A percentile compares a stretch with the other conserved stretches of the same genome.
Evolutionary conservation across 2,329 filamentous ascomycete species (phyloP).

Genomic region (Arthrobotrys megalospora): DNA sequence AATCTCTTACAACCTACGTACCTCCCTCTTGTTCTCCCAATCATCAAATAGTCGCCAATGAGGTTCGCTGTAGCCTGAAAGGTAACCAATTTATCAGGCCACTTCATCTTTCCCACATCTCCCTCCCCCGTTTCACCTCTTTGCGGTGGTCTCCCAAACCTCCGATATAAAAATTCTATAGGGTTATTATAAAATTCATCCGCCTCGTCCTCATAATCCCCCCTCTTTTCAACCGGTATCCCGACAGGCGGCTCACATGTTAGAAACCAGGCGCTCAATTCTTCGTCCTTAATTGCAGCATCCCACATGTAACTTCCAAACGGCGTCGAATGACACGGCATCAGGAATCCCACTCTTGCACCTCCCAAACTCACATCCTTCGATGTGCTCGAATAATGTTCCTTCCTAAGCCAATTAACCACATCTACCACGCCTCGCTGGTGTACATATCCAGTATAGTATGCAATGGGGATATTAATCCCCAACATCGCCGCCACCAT

Average conservation of each 20-base stretch:
- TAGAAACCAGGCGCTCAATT: conserved; percentile 67
- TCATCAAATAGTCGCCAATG: conserved; percentile 37
- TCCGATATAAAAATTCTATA: conserved; percentile 72
- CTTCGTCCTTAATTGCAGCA: conserved; percentile 60
- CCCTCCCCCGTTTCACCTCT: conserved; percentile 35
- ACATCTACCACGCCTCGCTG: conserved; percentile 84
- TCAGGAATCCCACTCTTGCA: conserved; percentile 80
- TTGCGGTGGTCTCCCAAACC: conserved; percentile 64
- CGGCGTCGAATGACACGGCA: conserved; percentile 95
- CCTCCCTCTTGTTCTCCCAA: conserved; percentile 13
- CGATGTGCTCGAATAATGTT: conserved; percentile 47
- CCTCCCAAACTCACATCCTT: neutral
- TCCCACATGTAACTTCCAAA: conserved; percentile 85
- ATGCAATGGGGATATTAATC: conserved; percentile 79
- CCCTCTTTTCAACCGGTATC: conserved; percentile 71
- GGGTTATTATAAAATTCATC: conserved; percentile 87
- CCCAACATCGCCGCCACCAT: conserved; percentile 68
- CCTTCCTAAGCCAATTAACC: conserved; percentile 81
- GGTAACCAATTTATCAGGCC: conserved; percentile 63
- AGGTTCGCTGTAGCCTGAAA: conserved; percentile 62
- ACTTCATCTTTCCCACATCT: conserved; percentile 34
- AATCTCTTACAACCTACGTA: conserved; percentile 62
- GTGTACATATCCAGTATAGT: conserved; percentile 82
- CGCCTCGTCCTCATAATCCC: conserved; percentile 85
- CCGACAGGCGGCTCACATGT: conserved; percentile 38